These are phyloP conservation scores for Boletus reticulatus DNA, from an alignment of 768 basidiomycete genomes.

Conservation along the genomic window DNA sequence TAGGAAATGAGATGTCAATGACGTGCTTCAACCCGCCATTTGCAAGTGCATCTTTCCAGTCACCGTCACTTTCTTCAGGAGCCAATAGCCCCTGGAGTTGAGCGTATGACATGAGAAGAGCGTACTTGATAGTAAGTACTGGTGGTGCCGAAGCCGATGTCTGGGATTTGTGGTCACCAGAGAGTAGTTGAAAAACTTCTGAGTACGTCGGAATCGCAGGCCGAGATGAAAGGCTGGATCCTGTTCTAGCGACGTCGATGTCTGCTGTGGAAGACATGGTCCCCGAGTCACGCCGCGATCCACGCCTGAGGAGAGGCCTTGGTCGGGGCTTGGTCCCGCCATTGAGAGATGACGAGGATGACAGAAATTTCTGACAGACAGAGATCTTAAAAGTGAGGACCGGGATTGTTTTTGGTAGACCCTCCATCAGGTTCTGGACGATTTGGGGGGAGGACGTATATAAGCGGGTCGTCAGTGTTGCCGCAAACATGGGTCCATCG, in stretches of 20 bases:
- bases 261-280: slow-evolving; percentile 3
- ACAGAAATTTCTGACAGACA: slow-evolving; percentile 41
- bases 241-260: slow-evolving; percentile 14
- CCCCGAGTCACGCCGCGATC: slow-evolving; percentile 10
- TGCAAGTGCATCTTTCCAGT: slow-evolving; percentile 33
- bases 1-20: slow-evolving; percentile 29
- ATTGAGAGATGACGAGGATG: slow-evolving; percentile 17
- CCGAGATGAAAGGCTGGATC: slow-evolving; percentile 24
- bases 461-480: slow-evolving; percentile 36
- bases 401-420: slow-evolving; percentile 35
- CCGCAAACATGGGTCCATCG: slow-evolving; percentile 36
- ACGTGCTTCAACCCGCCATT: slow-evolving; percentile 23
- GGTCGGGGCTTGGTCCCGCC: slow-evolving; percentile 27
- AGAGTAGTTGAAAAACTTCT: slow-evolving; percentile 30
- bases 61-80: slow-evolving; percentile 28
- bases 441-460: slow-evolving; percentile 29
- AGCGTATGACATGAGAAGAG: slow-evolving; percentile 39
- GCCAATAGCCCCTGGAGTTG: slow-evolving; percentile 31
- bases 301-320: slow-evolving; percentile 32
- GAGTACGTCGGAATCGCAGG: slow-evolving; percentile 20
- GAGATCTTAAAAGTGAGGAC: slow-evolving; percentile 41
- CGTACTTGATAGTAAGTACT: slow-evolving; percentile 34
- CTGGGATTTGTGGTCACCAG: slow-evolving; percentile 10
- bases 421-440: slow-evolving; percentile 36
- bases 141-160: slow-evolving; percentile 3